Conservation (phyloP, 2,329 filamentous ascomycete genomes). For the Neurospora crassa region DNA sequence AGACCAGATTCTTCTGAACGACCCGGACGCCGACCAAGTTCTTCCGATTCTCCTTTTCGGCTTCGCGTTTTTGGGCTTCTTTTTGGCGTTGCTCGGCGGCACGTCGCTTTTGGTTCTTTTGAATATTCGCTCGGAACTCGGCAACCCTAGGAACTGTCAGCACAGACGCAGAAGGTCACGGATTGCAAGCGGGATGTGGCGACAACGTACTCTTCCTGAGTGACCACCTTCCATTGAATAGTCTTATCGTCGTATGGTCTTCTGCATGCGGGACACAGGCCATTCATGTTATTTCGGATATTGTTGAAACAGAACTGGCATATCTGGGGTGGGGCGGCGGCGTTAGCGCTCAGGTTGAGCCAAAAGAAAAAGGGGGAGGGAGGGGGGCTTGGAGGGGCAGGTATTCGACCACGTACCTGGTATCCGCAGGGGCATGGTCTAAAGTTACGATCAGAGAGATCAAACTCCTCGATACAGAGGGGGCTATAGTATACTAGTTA, state of each 20-base stretch:
- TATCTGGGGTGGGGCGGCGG: slow-evolving; percentile 47
- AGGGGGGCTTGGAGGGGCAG: background rate
- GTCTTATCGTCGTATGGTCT: slow-evolving; percentile 93
- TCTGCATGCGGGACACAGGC: slow-evolving; percentile 92
- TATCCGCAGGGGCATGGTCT: slow-evolving; percentile 95
- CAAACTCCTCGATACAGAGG: slow-evolving; percentile 97
- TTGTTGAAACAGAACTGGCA: slow-evolving; percentile 99
- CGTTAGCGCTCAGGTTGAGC: slow-evolving; percentile 4
- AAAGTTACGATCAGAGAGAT: slow-evolving; percentile 95
- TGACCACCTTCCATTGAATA: slow-evolving; percentile 93
- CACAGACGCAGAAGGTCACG: background rate
- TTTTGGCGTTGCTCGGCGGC: slow-evolving; percentile 78
- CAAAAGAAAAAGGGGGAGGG: background rate
- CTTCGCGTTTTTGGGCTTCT: slow-evolving; percentile 91
- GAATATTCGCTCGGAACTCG: slow-evolving; percentile 66
- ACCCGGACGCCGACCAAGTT: slow-evolving; percentile 92
- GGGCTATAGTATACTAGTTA: slow-evolving; percentile 49
- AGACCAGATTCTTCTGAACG: slow-evolving; percentile 97
- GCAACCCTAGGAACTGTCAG: slow-evolving; percentile 45
- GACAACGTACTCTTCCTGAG: slow-evolving; percentile 75
- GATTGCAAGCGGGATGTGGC: slow-evolving; percentile 1
- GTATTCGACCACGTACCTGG: slow-evolving; percentile 53
- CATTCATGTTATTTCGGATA: slow-evolving; percentile 96
- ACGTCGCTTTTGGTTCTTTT: slow-evolving; percentile 89
- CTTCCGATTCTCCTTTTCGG: slow-evolving; percentile 90